A percentile compares a stretch with the other conserved stretches of the same genome.
Conservation (phyloP, 139 green algal genomes). For the Mesotaenium endlicherianum region DNA sequence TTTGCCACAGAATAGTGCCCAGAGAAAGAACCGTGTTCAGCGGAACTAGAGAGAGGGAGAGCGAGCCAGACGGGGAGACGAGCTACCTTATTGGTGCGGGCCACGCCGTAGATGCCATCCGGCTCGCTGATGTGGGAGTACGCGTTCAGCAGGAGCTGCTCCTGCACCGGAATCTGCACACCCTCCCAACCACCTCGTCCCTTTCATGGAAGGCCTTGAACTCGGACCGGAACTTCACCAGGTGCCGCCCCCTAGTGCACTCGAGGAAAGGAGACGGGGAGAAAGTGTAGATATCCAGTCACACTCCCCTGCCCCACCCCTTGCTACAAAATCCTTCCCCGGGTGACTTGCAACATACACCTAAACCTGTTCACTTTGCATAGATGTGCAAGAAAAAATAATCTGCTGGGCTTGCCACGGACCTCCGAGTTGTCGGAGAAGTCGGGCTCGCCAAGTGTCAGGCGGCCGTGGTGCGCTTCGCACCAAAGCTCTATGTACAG, state of each 20-base stretch:
- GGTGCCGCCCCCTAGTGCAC: no score
- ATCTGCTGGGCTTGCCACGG: not conserved
- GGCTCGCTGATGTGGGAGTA: constrained; percentile 73
- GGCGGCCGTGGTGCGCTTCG: constrained; percentile 56
- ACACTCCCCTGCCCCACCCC: no score
- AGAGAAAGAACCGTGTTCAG: not conserved
- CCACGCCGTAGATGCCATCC: constrained; percentile 78
- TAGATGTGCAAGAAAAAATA: no score
- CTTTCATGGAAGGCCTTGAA: no score
- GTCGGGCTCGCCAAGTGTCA: constrained; percentile 40
- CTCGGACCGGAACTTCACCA: no score
- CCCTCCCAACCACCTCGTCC: no score
- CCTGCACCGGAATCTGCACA: constrained; percentile 27
- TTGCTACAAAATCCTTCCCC: no score
- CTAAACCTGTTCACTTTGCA: no score
- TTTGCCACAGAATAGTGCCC: no score
- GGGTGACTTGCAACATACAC: no score
- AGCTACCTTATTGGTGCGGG: constrained; percentile 48
- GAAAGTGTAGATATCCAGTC: no score
- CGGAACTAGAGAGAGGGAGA: not conserved
- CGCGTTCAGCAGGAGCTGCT: constrained; percentile 70
- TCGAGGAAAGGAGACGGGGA: no score
- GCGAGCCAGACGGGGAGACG: not conserved
- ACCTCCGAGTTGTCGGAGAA: constrained; percentile 24
- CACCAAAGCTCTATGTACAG: constrained; percentile 76